Conservation (phyloP, 257 asterid genomes). For the Solanum infundibuliforme region DNA sequence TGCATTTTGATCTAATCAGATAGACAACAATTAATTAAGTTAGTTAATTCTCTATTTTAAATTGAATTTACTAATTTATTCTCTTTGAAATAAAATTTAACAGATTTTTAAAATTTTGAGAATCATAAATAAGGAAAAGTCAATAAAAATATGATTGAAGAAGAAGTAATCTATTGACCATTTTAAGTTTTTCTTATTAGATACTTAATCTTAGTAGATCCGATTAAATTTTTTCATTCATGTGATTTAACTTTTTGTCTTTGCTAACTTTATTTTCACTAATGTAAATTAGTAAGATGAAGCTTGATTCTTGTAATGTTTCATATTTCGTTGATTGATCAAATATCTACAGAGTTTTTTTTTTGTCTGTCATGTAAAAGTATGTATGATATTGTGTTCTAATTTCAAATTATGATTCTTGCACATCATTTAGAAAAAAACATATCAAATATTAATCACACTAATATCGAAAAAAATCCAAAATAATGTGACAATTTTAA, state of each 20-base stretch:
- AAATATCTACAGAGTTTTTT: no score
- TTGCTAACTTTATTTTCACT: neutral
- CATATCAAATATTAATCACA: neutral
- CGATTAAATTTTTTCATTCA: no score
- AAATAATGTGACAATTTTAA: no score
- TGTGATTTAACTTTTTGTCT: accelerated
- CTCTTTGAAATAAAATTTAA: neutral
- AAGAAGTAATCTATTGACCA: neutral
- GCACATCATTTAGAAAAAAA: neutral
- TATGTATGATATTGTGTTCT: neutral
- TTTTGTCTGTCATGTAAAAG: neutral
- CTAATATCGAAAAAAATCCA: no score
- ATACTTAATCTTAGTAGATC: neutral
- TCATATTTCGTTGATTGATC: no score
- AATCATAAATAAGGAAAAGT: neutral
- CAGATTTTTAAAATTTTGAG: neutral
- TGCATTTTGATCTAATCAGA: neutral
- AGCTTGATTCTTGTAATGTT: no score
- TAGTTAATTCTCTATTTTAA: neutral
- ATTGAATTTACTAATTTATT: neutral
- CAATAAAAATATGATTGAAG: neutral
- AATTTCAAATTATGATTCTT: neutral
- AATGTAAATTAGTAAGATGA: no score
- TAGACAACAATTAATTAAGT: neutral
- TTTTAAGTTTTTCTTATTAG: neutral